phyloP scores from a whole-genome alignment of 768 basidiomycete species.

The Boletus sp. region DNA sequence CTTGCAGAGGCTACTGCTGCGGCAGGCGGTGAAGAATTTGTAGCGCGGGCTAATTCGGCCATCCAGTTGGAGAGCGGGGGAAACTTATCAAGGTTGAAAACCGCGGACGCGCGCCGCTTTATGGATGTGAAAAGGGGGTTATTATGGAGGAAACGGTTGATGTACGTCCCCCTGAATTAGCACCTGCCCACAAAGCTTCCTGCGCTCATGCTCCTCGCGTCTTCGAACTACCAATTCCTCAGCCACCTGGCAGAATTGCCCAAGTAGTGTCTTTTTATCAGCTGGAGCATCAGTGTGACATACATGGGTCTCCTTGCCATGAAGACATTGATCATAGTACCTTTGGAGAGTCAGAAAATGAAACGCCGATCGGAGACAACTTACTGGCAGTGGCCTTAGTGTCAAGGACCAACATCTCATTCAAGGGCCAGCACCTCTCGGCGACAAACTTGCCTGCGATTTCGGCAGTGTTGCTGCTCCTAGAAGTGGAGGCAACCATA shows the following conservation, averaged over 20 bases:
- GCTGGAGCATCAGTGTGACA: constrained; percentile 78
- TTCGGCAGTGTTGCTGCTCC: constrained; percentile 57
- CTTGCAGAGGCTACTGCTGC: constrained; percentile 49
- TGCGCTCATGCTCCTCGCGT: constrained; percentile 87
- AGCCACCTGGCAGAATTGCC: constrained; percentile 86
- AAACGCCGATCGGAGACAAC: constrained; percentile 20
- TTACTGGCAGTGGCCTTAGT: constrained; percentile 91
- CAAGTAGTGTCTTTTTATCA: constrained; percentile 84
- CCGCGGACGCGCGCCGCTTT: constrained; percentile 33
- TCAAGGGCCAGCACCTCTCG: constrained; percentile 89
- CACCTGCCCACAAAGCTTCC: constrained; percentile 64
- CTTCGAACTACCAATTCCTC: constrained; percentile 87
- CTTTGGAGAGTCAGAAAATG: constrained; percentile 30
- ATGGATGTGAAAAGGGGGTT: background rate
- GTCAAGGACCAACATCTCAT: constrained; percentile 92
- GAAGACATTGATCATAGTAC: constrained; percentile 94
- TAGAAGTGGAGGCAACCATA: constrained; percentile 46
- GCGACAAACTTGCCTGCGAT: constrained; percentile 77
- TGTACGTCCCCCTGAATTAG: constrained; percentile 45
- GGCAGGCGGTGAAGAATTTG: constrained; percentile 35
- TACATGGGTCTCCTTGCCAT: constrained; percentile 92
- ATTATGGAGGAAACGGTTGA: background rate
- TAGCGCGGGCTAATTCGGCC: constrained; percentile 59
- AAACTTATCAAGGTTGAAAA: constrained; percentile 36
- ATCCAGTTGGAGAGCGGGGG: constrained; percentile 76